A percentile compares a stretch with the other conserved stretches of the same genome.
phyloP scores from a whole-genome alignment of 805 yeast genomes.

The Suhomyces pyralidae region DNA sequence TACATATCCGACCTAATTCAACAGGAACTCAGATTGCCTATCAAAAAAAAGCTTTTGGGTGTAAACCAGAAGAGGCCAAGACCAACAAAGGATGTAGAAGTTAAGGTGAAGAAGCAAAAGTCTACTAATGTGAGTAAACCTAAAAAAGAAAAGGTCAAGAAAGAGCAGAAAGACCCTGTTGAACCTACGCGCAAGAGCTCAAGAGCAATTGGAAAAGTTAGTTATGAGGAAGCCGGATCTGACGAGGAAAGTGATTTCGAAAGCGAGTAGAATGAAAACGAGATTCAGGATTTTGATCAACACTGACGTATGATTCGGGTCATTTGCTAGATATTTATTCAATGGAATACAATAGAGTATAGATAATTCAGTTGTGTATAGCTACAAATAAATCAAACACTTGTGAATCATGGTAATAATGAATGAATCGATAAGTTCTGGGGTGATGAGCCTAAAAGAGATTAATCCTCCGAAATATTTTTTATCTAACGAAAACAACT shows the following conservation, averaged over 20 bases:
- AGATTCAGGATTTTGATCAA: no score
- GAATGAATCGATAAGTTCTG: no score
- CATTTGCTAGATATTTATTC: neutral
- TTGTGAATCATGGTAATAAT: no score
- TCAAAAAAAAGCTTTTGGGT: conserved; percentile 23
- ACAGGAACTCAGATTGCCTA: conserved; percentile 29
- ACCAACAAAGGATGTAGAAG: conserved; percentile 4
- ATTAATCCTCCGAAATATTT: no score
- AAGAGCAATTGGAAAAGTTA: conserved; percentile 31
- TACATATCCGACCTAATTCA: conserved; percentile 52
- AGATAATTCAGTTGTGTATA: neutral
- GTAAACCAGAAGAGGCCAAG: conserved; percentile 10
- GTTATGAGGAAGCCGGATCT: conserved; percentile 26
- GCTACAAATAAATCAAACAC: neutral
- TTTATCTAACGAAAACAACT: no score
- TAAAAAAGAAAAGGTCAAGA: conserved; percentile 3
- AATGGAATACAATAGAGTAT: neutral
- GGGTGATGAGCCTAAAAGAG: no score
- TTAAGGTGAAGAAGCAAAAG: conserved; percentile 7
- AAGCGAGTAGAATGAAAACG: neutral
- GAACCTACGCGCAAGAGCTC: conserved; percentile 45
- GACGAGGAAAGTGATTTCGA: neutral
- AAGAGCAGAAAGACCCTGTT: neutral
- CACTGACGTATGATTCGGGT: no score
- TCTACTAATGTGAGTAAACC: neutral